Evolutionary conservation across 352 stramenopile genomes (phyloP), one percentile per base, ranked within the genome.

Genomic region (Lagenidium giganteum): DNA sequence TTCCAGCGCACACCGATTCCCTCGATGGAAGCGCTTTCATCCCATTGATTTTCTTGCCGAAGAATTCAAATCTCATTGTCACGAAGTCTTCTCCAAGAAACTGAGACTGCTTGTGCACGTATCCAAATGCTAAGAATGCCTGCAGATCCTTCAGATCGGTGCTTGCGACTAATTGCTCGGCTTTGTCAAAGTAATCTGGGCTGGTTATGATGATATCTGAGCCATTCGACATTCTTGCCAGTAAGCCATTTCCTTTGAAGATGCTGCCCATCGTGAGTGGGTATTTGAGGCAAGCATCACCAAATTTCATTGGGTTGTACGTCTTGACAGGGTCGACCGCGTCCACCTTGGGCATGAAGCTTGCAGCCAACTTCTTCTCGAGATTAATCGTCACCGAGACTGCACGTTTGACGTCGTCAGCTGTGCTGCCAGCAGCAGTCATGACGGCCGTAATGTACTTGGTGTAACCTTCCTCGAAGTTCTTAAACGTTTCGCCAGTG

Each of bases 31-130:
- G 75, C 29, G 58, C 60, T 34, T 80, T 51, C n/a, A 71, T 71
- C 5, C 89, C 83, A 0, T 63, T 57, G 20, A 98, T 62, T 20
- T 49, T 70, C 20, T 50, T 48, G 42, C 84, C 64, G 49, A 87
- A 94, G 48, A 98, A 94, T 6, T 93, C 62, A 62, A 97, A 96
- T 25, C 75, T 62, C 8, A 76, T 82, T n/a, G 87, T 43, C 4
- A 94, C 58, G 44, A 96, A 96, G 5, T 59, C 29, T 24, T 81
- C 43, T 27, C 64, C 65, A 12, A 86, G 47, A 25, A 58, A 71
- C 5, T 41, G 29, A 7, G 64, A 44, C 26, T 59, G 64, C 29
- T 57, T 47, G 28, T 67, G 55, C 13, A 67, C 55, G 43, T 71
- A 73, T 16, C 57, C 44, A 37, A 72, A 86, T 11, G 64, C 51